Percentiles rank a stretch among this genome's conserved stretches.
phyloP scores from a whole-genome alignment of 2,329 filamentous ascomycete species.

The Graphilbum fragrans region DNA sequence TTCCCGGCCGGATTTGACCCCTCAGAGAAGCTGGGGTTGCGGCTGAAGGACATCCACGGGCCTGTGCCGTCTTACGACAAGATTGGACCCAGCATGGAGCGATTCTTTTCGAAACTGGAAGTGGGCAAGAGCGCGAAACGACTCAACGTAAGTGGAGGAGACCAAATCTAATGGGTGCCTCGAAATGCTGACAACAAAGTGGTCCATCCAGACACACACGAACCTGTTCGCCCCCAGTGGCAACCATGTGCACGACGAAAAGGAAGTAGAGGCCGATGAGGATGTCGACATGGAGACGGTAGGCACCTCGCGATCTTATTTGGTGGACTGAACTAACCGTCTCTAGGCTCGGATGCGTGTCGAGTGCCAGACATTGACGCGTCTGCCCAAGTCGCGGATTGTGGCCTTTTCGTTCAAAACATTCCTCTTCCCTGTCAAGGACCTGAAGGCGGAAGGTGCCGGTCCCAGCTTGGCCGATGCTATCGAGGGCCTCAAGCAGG shows the following conservation, averaged over 20 bases:
- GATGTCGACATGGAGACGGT: slow-evolving; percentile 26
- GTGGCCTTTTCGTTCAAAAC: slow-evolving; percentile 46
- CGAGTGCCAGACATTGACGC: slow-evolving; percentile 39
- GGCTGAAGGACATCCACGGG: slow-evolving; percentile 34
- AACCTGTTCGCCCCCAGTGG: slow-evolving; percentile 25
- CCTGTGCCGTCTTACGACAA: slow-evolving; percentile 42
- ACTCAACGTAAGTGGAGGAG: slow-evolving; percentile 28
- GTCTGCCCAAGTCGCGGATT: slow-evolving; percentile 31
- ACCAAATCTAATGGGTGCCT: no score
- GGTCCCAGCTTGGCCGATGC: slow-evolving; percentile 35
- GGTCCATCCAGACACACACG: slow-evolving; percentile 32
- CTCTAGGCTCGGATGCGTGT: slow-evolving; percentile 29
- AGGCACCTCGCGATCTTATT: no score
- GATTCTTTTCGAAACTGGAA: slow-evolving; percentile 34
- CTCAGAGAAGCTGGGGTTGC: slow-evolving; percentile 32
- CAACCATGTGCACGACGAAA: slow-evolving; percentile 23
- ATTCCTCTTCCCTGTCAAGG: slow-evolving; percentile 33
- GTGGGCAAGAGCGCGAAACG: slow-evolving; percentile 36
- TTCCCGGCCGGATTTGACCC: slow-evolving; percentile 41
- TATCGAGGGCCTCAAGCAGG: slow-evolving; percentile 35
- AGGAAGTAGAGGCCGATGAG: slow-evolving; percentile 20
- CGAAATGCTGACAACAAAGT: slow-evolving; percentile 25
- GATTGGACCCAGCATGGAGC: slow-evolving; percentile 42
- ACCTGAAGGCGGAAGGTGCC: slow-evolving; percentile 36
- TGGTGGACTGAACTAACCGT: background rate